phyloP scores from a whole-genome alignment of 2,329 filamentous ascomycete species.

The Colletotrichum sp. region DNA sequence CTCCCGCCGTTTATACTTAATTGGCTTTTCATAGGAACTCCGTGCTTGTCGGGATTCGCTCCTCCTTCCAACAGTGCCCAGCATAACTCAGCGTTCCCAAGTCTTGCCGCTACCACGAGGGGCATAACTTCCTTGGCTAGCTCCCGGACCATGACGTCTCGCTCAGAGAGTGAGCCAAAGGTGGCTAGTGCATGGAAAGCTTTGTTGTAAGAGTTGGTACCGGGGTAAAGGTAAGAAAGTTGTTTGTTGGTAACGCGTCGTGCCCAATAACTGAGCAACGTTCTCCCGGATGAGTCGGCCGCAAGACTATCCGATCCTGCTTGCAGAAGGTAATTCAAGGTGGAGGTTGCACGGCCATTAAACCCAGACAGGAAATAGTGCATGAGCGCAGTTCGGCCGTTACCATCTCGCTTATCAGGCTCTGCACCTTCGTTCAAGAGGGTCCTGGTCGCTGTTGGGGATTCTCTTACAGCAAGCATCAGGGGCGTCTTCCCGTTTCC shows the following conservation, averaged over 20 bases:
- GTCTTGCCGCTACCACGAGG: background rate
- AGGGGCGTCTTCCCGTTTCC: background rate
- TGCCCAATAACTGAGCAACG: background rate
- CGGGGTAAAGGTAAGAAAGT: background rate
- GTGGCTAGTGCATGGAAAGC: background rate
- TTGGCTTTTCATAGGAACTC: background rate
- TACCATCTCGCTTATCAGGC: slow-evolving; percentile 50
- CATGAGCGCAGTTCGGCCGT: background rate
- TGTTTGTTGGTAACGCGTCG: background rate
- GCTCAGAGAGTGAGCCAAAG: background rate
- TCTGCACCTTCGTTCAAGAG: slow-evolving; percentile 92
- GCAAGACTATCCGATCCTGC: background rate
- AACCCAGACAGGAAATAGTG: background rate
- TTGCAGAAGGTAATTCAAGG: background rate
- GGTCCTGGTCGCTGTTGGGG: slow-evolving; percentile 60
- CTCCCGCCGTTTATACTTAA: background rate
- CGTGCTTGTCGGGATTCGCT: background rate
- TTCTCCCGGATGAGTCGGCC: background rate
- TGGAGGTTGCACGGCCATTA: background rate
- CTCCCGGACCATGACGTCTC: background rate
- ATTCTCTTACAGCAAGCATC: background rate
- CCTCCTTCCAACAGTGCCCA: background rate
- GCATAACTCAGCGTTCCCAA: background rate
- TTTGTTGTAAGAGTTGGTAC: background rate
- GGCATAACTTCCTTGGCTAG: background rate